Base-by-base conservation (phyloP, 108 stramenopile genomes). In the Cyclostephanos tholiformis region DNA sequence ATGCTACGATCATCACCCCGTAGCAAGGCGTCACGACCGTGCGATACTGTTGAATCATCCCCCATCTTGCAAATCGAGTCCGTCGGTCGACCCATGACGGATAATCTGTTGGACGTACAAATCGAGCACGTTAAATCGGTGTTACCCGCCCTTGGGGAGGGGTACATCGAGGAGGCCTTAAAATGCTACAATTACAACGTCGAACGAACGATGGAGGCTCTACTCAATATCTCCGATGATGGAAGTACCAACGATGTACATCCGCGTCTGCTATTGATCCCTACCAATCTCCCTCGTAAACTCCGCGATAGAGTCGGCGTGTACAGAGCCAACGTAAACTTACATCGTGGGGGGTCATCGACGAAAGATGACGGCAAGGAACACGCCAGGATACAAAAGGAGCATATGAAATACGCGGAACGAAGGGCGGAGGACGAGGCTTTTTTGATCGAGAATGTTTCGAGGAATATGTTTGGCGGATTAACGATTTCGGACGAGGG, bases 81-180 rank as follows among this genome's bases (percentile, higher is more conserved):
- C 59, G 59, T 27, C n/a, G 48, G 69, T 23, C 49, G 48, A 74
- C 6, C 68, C 30, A 38, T 2, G 66, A 19, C 41, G 8, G 41
- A 41, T 1, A 81, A 16, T 30, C 68, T 81, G 73, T 67, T 61
- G 22, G 81, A 82, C 32, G 67, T 77, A 29, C 76, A 82, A 26
- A 82, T 84, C 14, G 76, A 60, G 14, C 76, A 78, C 27, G 46
- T 84, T 20, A 63, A 63, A 19, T 62, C 43, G 23, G 70, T 96
- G 23, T 35, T 96, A 14, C 92, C 92, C 14, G 67, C 83, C 71
- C 74, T 92, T 25, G 95, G 95, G 14, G 88, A 89, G 48, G 95
- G 95, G 17, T 96, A 87, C 57, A 68, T 96, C 16, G 92, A 96
- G 79, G 76, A 84, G 27, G 92, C 87, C 2, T 77, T 96, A 27